Evolutionary conservation across 768 basidiomycete genomes (phyloP).

Genomic region (Boletus speciosus): DNA sequence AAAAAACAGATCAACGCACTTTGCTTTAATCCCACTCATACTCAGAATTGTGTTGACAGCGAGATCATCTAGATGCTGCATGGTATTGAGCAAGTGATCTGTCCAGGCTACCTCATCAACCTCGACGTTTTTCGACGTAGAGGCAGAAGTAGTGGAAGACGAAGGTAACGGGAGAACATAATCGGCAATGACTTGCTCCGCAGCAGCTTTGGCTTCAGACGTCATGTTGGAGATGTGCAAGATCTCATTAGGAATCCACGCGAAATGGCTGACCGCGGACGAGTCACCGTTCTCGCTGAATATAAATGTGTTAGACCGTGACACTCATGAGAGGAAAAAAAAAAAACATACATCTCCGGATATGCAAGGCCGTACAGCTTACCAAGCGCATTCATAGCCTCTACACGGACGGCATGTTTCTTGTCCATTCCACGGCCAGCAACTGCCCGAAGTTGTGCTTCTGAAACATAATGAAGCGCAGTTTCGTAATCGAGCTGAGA

Average conservation of each 20-base stretch:
- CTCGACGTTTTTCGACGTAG: conserved; percentile 46
- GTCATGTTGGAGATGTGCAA: conserved; percentile 52
- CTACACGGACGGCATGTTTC: conserved; percentile 67
- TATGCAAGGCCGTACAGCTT: conserved; percentile 79
- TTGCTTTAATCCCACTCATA: conserved; percentile 59
- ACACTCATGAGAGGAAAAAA: neutral
- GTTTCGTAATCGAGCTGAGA: conserved; percentile 88
- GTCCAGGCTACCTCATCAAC: conserved; percentile 84
- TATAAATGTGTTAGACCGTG: neutral
- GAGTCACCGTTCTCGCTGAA: conserved; percentile 76
- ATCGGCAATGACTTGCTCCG: conserved; percentile 68
- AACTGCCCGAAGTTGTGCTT: conserved; percentile 56
- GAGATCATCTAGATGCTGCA: conserved; percentile 63
- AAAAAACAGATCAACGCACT: conserved; percentile 38
- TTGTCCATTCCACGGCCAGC: conserved; percentile 79
- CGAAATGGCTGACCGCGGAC: conserved; percentile 73
- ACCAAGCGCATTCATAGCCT: conserved; percentile 75
- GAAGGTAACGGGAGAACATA: conserved; percentile 79
- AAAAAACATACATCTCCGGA: conserved; percentile 74
- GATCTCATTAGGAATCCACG: conserved; percentile 86
- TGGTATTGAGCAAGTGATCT: conserved; percentile 70
- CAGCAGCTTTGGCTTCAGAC: conserved; percentile 57
- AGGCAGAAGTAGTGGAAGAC: conserved; percentile 33
- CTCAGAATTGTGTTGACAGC: conserved; percentile 54
- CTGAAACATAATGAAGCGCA: conserved; percentile 75